Percentiles rank a stretch among this genome's conserved stretches.
Evolutionary conservation across 306 rosid genomes (phyloP).

Genomic region (Luffa acutangula): DNA sequence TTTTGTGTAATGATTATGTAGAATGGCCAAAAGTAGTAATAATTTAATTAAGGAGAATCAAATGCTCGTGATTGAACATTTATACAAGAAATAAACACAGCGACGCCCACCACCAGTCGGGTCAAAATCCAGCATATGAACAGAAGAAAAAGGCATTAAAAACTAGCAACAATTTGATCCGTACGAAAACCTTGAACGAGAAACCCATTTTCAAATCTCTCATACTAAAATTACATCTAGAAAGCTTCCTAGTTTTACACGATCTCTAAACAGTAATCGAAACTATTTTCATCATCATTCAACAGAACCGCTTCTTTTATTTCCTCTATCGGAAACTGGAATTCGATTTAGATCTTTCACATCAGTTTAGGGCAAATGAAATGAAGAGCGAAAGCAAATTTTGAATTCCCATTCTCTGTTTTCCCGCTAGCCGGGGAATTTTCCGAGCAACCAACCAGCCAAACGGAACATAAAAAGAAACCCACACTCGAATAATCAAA

Average conservation of each 20-base stretch:
- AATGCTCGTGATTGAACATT: not conserved
- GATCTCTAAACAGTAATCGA: not conserved
- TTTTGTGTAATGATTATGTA: not conserved
- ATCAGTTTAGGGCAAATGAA: not conserved
- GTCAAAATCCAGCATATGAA: not conserved
- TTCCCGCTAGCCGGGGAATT: not conserved
- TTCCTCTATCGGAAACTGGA: not conserved
- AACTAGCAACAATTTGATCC: not conserved
- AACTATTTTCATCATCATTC: not conserved
- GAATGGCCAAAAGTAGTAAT: not conserved
- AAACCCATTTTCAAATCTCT: not conserved
- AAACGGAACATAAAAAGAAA: not conserved
- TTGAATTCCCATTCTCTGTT: not conserved
- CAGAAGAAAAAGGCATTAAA: not conserved
- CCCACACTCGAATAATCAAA: not conserved
- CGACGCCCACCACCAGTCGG: not conserved
- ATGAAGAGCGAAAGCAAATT: not conserved
- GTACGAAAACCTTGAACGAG: not conserved
- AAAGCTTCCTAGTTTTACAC: not conserved
- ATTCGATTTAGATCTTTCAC: not conserved
- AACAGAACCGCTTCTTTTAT: not conserved
- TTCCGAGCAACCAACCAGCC: conserved; percentile 7
- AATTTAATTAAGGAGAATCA: not conserved
- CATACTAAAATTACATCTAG: not conserved
- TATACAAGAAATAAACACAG: not conserved